Conservation (phyloP, 805 yeast genomes). For the Grigorovia humatica region DNA sequence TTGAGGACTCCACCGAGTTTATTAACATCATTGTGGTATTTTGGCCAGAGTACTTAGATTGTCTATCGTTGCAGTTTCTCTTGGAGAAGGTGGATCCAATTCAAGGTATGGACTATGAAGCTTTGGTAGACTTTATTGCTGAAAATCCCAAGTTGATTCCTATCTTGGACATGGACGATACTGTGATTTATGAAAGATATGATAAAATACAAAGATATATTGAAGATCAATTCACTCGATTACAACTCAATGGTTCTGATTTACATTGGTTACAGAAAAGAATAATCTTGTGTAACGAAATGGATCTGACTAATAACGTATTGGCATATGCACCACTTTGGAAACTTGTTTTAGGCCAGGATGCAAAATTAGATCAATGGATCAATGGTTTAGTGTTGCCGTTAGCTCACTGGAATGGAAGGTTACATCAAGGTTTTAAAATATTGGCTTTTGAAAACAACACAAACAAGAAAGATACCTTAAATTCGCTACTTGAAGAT, state of each 20-base stretch:
- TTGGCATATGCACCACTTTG: conserved; percentile 19
- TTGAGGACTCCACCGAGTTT: conserved; percentile 9
- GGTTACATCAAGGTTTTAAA: conserved; percentile 6
- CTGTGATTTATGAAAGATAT: conserved; percentile 9
- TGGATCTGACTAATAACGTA: conserved; percentile 9
- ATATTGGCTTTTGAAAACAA: conserved; percentile 18
- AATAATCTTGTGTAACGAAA: conserved; percentile 15
- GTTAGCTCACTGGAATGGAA: conserved; percentile 17
- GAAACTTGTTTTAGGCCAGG: conserved; percentile 2
- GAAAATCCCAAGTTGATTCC: conserved; percentile 15
- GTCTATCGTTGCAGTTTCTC: conserved; percentile 10
- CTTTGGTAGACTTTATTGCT: conserved; percentile 17
- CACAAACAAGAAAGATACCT: neutral
- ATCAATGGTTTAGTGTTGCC: conserved; percentile 23
- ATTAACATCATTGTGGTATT: conserved; percentile 18
- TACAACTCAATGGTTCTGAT: conserved; percentile 3
- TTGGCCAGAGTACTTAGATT: conserved; percentile 27
- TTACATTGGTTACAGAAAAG: conserved; percentile 20
- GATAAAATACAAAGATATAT: conserved; percentile 9
- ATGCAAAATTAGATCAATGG: conserved; percentile 16
- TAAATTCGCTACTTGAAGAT: conserved; percentile 2
- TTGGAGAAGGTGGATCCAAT: conserved; percentile 6
- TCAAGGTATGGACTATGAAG: conserved; percentile 16
- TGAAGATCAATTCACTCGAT: conserved; percentile 4
- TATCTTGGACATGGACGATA: conserved; percentile 17